These are phyloP conservation scores for Ichthyophonus hoferi DNA, from an alignment of 208 protist species.

Conservation along the genomic window DNA sequence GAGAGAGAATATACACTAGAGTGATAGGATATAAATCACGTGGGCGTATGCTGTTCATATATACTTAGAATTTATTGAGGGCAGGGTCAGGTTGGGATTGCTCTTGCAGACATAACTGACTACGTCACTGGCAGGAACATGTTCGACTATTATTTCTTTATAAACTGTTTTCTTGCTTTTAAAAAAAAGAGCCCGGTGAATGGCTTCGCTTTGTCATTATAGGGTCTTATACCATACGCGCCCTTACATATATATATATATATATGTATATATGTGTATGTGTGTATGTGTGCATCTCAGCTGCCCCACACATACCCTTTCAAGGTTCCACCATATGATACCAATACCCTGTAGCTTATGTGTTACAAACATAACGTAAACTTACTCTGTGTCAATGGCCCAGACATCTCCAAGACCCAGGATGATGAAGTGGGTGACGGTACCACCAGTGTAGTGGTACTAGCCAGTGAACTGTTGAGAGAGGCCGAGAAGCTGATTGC, in stretches of 20 bases:
- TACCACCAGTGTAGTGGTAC: constrained; percentile 95
- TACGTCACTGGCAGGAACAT: too few species aligned
- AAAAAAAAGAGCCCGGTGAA: too few species aligned
- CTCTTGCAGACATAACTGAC: too few species aligned
- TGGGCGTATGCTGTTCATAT: too few species aligned
- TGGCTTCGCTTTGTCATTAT: too few species aligned
- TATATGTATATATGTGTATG: not conserved
- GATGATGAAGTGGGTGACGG: constrained; percentile 99
- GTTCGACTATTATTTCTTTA: too few species aligned
- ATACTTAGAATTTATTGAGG: too few species aligned
- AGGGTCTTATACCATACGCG: too few species aligned
- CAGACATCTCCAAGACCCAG: constrained; percentile 93
- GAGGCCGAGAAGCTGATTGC: constrained; percentile 94
- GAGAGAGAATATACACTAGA: too few species aligned
- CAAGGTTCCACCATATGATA: not conserved
- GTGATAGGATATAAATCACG: too few species aligned
- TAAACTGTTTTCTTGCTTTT: too few species aligned
- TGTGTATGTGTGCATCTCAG: not conserved
- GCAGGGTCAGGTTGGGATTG: too few species aligned
- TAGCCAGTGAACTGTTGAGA: constrained; percentile 95
- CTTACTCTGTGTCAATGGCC: constrained; percentile 55
- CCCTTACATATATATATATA: not conserved
- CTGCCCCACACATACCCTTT: not conserved
- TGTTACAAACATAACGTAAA: not conserved
- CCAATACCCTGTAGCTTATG: not conserved